Evolutionary conservation across 129 eudicot genomes (phyloP).

Genomic region (Saposhnikovia divaricata): DNA sequence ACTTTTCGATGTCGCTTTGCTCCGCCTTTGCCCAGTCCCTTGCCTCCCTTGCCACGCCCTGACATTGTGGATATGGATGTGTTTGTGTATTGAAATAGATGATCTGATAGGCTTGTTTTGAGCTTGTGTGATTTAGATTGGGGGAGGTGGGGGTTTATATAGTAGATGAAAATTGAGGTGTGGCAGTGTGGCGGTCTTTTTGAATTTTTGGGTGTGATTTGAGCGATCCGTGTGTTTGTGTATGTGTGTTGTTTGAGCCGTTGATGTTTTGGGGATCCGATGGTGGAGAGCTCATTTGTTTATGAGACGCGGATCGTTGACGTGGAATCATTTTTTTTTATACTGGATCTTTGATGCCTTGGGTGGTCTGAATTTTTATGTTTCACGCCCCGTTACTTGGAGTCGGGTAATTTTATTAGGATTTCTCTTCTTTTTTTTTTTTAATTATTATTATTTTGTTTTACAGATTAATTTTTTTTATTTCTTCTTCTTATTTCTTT

Average conservation of each 20-base stretch:
- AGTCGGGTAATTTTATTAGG: too few species aligned
- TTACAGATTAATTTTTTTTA: too few species aligned
- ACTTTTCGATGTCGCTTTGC: neutral
- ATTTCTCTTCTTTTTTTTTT: too few species aligned
- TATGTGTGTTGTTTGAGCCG: neutral
- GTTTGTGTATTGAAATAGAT: too few species aligned
- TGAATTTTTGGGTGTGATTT: neutral
- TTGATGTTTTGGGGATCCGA: neutral
- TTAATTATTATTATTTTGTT: too few species aligned
- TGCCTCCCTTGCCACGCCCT: conserved; percentile 7
- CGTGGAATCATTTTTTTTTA: neutral
- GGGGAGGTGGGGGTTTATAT: neutral
- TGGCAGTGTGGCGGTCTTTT: neutral
- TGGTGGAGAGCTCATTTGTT: neutral
- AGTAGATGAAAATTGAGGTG: neutral
- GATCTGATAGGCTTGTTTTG: too few species aligned
- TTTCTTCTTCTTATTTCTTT: too few species aligned
- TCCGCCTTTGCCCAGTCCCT: neutral
- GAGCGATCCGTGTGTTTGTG: neutral
- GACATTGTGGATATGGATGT: neutral
- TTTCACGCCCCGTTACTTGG: too few species aligned
- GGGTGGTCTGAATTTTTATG: too few species aligned
- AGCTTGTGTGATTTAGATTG: neutral
- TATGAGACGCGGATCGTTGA: neutral
- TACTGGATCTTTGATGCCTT: too few species aligned